Base-by-base conservation (phyloP, 441 rosid species). In the Jatropha multifida region DNA sequence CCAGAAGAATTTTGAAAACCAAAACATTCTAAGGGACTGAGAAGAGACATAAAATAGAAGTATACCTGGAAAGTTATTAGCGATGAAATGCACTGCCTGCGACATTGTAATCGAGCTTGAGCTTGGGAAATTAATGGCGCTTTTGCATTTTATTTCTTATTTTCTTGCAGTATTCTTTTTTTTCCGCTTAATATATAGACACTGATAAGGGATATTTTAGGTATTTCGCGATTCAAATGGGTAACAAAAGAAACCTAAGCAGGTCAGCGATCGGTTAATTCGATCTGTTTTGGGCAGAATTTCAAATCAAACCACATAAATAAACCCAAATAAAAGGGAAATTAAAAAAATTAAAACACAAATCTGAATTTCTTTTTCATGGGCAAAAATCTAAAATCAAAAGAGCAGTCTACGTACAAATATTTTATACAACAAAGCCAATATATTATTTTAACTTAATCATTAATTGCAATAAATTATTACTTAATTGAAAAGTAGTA, bases 41-140 rank as follows among this genome's bases (percentile, higher is more conserved):
- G 4, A 68, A 40, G 5, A 20, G 72, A 58, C 32, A 32, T 32
- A 26, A 12, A 61, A 14, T 12, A 60, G 55, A 67, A 72, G 37
- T 17, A 60, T 77, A 87, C 92, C 94, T 46, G 87, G 75, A 20
- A 83, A 27, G 69, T 58, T 83, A 18, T 79, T 78, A 38, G 86
- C 67, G 40, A 73, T 41, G 69, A 82, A 79, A 83, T 79, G 81
- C 59, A 79, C 75, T 27, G 87, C 71, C 73, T 78, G 84, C 70
- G 86, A 78, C 92, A 87, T 90, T 55, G 72, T 61, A 54, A 58
- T 27, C 18, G 65, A 60, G 75, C 64, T 59, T 40, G 68, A 65
- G 65, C 40, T 40, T 48, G 42, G 44, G 63, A 38, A n/a, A 72
- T n/a, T 41, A 76, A 38, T 46, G 72, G 74, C 71, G 79, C 41